Evolutionary conservation across 2,329 filamentous ascomycete genomes (phyloP).

Genomic region (Exophiala bonariae): DNA sequence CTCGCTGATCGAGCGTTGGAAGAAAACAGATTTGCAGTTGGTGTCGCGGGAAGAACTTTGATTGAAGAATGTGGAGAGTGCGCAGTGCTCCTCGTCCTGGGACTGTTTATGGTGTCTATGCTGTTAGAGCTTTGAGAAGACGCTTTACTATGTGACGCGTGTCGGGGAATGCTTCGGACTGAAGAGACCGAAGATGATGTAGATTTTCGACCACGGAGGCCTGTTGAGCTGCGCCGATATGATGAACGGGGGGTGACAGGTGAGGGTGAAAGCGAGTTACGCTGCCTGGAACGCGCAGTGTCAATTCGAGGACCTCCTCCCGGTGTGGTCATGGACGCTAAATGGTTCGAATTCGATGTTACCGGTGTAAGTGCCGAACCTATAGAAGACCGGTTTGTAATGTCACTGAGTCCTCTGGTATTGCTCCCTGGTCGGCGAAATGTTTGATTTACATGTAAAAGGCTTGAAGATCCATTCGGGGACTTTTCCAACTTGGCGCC

Average conservation of each 20-base stretch:
- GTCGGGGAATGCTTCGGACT: constrained; percentile 85
- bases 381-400: constrained; percentile 18
- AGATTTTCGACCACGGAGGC: constrained; percentile 87
- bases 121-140: constrained; percentile 86
- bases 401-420: not conserved
- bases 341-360: constrained; percentile 15
- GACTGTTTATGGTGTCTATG: constrained; percentile 67
- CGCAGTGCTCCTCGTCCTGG: constrained; percentile 64
- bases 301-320: constrained; percentile 22
- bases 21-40: constrained; percentile 73
- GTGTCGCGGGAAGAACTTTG: constrained; percentile 92
- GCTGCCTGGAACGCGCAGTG: constrained; percentile 34
- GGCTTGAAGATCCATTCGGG: constrained; percentile 14
- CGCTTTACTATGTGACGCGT: constrained; percentile 88
- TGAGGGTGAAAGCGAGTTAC: constrained; percentile 80
- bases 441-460: not conserved
- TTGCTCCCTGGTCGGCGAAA: not conserved
- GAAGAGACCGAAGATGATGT: constrained; percentile 95
- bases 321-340: constrained; percentile 15
- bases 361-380: constrained; percentile 24
- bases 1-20: constrained; percentile 83
- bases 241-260: constrained; percentile 86
- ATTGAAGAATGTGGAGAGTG: constrained; percentile 86
- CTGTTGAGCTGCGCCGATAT: constrained; percentile 77
- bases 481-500: constrained; percentile 10